Evolutionary conservation across 352 stramenopile species (phyloP), one percentile per base, ranked within the genome.

Genomic region (Nothophytophthora sp.): DNA sequence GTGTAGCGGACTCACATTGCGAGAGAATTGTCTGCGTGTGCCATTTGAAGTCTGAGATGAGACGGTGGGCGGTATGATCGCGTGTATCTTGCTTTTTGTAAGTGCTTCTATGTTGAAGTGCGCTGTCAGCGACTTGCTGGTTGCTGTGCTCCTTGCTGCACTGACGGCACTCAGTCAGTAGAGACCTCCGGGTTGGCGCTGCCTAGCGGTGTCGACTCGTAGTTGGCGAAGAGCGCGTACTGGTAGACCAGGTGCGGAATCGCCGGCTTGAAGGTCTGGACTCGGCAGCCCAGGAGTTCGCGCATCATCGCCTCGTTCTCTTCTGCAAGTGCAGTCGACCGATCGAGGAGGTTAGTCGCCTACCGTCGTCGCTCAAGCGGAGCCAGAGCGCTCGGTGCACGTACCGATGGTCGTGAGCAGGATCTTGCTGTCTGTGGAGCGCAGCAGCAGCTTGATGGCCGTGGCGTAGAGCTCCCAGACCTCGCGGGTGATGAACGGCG

Each of bases 201-300:
- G 16, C 65, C 55, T 16, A 97, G 71, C n/a, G 60, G 55, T 19
- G 50, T 29, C 0, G 85, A 93, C n/a, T 69, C 46, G 41, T 96
- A 98, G 71, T 98, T 98, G 43, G 84, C 76, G 58, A 84, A 98
- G 6, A 97, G 70, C 9, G 81, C 86, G 58, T 98, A 98, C 55
- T 98, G 94, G 67, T 98, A 98, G 36, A 98, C 90, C 16, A 98
- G 78, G 67, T 98, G 85, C 12, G 95, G 92, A 52, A 98, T 98
- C 18, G 76, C 92, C 2, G 94, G 93, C 42, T 87, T 84, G 62
- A 98, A 98, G 10, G 45, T 52, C 37, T 63, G 68, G 41, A 53
- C 67, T 30, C 49, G 58, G 63, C 73, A 96, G 6, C 63, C 70
- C 18, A 98, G 75, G 10, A 98, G 71, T n/a, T 76, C 64, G 9